These are phyloP conservation scores for Annona squamosa DNA, from an alignment of 164 flowering plant genomes.

Conservation along the genomic window DNA sequence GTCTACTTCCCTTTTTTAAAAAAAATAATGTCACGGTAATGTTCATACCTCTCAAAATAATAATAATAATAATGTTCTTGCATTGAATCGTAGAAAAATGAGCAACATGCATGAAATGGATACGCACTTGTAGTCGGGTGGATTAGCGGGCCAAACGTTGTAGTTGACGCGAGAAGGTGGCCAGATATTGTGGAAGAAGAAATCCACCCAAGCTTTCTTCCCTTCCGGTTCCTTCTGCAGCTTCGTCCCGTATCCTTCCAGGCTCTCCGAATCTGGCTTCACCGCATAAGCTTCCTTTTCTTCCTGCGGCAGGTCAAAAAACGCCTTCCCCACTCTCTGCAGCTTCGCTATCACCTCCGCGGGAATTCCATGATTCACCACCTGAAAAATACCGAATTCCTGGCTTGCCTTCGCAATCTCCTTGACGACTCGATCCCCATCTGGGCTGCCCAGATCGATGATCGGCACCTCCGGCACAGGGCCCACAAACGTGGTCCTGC, in stretches of 20 bases:
- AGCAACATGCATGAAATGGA: no score
- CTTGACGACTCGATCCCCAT: slow-evolving; percentile 22
- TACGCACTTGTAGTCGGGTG: slow-evolving; percentile 50
- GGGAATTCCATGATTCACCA: slow-evolving; percentile 66
- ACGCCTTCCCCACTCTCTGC: slow-evolving; percentile 56
- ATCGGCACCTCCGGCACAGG: slow-evolving; percentile 35
- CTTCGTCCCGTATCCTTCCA: slow-evolving; percentile 72
- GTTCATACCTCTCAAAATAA: background rate
- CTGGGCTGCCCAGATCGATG: slow-evolving; percentile 34
- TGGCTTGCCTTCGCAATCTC: slow-evolving; percentile 36
- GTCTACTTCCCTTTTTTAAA: background rate
- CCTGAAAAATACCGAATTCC: slow-evolving; percentile 66
- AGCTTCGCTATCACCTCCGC: slow-evolving; percentile 35
- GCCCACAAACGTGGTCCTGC: slow-evolving; percentile 23
- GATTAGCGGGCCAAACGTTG: slow-evolving; percentile 73
- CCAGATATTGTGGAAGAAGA: slow-evolving; percentile 69
- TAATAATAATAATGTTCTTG: background rate
- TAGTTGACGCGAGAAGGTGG: slow-evolving; percentile 56
- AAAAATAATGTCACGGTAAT: no score
- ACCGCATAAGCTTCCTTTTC: slow-evolving; percentile 61
- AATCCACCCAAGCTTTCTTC: slow-evolving; percentile 70
- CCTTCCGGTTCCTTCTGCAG: slow-evolving; percentile 60
- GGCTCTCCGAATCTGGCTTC: slow-evolving; percentile 18
- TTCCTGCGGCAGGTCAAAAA: slow-evolving; percentile 62
- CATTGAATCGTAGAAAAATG: background rate